phyloP scores from a whole-genome alignment of 2,329 filamentous ascomycete species.

The Lizonia empirigonia region DNA sequence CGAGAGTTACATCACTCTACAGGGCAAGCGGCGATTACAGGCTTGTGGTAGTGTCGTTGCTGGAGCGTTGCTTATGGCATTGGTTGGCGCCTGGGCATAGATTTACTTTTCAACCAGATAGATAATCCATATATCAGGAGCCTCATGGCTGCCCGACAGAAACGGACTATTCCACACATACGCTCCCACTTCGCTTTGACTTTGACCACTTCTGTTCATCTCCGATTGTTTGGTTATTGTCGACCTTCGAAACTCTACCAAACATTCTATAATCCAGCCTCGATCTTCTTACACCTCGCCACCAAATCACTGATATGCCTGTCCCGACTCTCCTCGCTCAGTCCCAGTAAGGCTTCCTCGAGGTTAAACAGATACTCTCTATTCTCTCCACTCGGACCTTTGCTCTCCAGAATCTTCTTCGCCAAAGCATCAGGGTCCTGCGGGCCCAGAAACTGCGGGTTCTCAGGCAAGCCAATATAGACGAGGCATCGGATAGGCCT shows the following conservation, averaged over 20 bases:
- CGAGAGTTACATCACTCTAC: slow-evolving; percentile 64
- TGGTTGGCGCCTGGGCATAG: slow-evolving; percentile 70
- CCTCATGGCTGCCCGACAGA: slow-evolving; percentile 14
- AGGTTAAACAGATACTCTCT: slow-evolving; percentile 85
- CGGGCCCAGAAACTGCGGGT: slow-evolving; percentile 87
- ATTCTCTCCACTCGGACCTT: slow-evolving; percentile 87
- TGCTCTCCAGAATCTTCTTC: slow-evolving; percentile 75
- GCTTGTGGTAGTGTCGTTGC: slow-evolving; percentile 66
- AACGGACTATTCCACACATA: background rate
- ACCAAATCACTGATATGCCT: slow-evolving; percentile 85
- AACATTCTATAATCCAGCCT: too few species aligned
- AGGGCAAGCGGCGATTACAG: slow-evolving; percentile 63
- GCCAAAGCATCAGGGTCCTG: slow-evolving; percentile 81
- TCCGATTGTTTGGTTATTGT: background rate
- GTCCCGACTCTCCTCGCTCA: slow-evolving; percentile 80
- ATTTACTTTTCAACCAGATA: background rate
- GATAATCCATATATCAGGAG: slow-evolving; percentile 2
- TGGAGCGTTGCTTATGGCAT: slow-evolving; percentile 67
- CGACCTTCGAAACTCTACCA: background rate
- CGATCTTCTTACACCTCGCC: slow-evolving; percentile 69
- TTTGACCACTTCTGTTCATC: too few species aligned
- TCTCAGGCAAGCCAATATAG: slow-evolving; percentile 93
- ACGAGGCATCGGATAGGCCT: slow-evolving; percentile 65
- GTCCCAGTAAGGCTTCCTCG: slow-evolving; percentile 72
- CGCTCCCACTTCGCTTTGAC: background rate